Base-by-base conservation (phyloP, 2,329 filamentous ascomycete genomes). In the Davidsoniella eucalypti region DNA sequence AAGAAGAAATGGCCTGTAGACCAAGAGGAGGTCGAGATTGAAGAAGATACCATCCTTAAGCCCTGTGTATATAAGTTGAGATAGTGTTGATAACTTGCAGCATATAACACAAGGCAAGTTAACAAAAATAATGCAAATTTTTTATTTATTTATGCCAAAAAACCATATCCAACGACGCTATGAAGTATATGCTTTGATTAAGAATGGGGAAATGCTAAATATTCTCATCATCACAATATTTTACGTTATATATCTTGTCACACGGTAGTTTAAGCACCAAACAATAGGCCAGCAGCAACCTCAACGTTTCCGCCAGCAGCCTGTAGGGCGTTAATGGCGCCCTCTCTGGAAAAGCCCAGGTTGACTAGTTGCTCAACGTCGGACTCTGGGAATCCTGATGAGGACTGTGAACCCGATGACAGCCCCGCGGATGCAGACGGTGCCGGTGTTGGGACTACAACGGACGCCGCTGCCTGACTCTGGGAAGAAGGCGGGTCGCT, bases 1-100 rank as follows among this genome's bases (percentile, higher is more conserved):
- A 69, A 68, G 56, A 71, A 66, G 58, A 67, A 80, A 52, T 78
- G 82, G 56, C 69, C 69, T 18, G 67, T 71, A 6, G 73, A 71
- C 10, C 54, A 47, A 26, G 44, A 54, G 33, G 73, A 78, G 54
- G 73, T 76, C 54, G 78, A 80, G 56, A 71, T 71, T 4, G 78
- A 82, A 57, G 85, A 82, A 61, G 68, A 69, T 48, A 66, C 62
- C 29, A 72, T 90, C 51, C 65, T 98, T 58, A 96, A 96, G 70
- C 92, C 92, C 16, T 96, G 92, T 68, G 79, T 96, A 54, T 96
- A 96, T 67, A 96, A 96, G 69, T 76, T 88, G 57, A 76, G 90
- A 58, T 93, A 71, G 26, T 39, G 7, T 4, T 33, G 12, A 12
- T 33, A 4, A 33, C 3, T 33, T 33, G 9, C 9, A 33, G 9